phyloP scores from a whole-genome alignment of 257 asterid species.

The Solanum pinnatisectum region DNA sequence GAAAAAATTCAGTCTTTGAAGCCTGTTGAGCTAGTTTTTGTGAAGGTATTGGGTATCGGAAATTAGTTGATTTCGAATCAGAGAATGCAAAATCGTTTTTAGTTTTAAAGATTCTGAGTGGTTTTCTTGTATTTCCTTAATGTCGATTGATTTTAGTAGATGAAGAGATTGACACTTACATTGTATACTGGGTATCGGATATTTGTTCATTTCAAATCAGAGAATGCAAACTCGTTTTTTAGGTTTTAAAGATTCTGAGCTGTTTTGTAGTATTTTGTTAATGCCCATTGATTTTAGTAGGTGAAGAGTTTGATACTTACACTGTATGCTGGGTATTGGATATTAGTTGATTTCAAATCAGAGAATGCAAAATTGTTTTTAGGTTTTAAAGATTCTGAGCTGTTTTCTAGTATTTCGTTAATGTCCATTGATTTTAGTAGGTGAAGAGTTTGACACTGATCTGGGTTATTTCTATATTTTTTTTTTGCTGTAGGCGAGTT shows the following conservation, averaged over 20 bases:
- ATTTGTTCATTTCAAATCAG: background rate
- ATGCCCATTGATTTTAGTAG: background rate
- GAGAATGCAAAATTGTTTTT: background rate
- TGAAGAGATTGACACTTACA: background rate
- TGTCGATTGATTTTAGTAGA: background rate
- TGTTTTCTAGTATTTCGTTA: background rate
- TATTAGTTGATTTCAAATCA: background rate
- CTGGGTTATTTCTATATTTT: background rate
- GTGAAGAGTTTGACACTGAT: background rate
- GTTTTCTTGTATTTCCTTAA: background rate
- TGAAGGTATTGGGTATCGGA: background rate
- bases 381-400: background rate
- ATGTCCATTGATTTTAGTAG: background rate
- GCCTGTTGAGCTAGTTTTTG: background rate
- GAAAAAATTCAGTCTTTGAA: background rate
- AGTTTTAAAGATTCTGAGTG: background rate
- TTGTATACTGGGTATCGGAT: background rate
- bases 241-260: background rate
- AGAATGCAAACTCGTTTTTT: background rate
- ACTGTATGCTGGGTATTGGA: background rate
- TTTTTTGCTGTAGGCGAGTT: constrained; percentile 52
- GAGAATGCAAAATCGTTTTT: background rate
- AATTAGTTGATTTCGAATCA: background rate
- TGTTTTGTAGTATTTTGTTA: background rate
- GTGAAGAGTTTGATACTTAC: background rate